phyloP scores from a whole-genome alignment of 192 early-diverging fungal genomes.

The Rhizophagus sp. region DNA sequence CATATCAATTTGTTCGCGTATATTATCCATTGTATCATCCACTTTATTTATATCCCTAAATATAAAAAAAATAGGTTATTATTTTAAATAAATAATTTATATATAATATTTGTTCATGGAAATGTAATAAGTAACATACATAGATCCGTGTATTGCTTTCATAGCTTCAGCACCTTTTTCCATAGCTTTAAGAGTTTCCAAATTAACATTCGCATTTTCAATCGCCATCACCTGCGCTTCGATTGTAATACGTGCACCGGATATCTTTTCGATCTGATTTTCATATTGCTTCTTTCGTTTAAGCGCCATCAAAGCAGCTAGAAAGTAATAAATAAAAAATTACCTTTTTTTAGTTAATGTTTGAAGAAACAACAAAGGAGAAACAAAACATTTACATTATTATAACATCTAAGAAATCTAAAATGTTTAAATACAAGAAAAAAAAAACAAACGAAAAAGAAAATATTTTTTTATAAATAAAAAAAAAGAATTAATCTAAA shows the following conservation, averaged over 20 bases:
- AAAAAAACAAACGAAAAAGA: too few species aligned
- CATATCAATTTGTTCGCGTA: conserved; percentile 96
- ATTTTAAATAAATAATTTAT: too few species aligned
- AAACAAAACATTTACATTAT: not conserved
- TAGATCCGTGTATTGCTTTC: conserved; percentile 87
- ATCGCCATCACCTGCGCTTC: conserved; percentile 95
- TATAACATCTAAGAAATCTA: too few species aligned
- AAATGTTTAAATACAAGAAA: too few species aligned
- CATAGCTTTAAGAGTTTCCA: conserved; percentile 96
- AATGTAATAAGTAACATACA: conserved; percentile 52
- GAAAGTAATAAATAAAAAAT: conserved; percentile 16
- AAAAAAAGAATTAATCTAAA: too few species aligned
- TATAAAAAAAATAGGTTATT: not conserved
- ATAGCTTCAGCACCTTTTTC: conserved; percentile 88
- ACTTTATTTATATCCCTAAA: conserved; percentile 90
- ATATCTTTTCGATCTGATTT: conserved; percentile 83
- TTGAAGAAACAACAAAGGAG: too few species aligned
- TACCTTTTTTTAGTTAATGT: not conserved
- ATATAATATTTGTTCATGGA: too few species aligned
- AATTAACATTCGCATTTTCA: conserved; percentile 93
- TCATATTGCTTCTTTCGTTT: conserved; percentile 92
- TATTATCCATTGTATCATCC: conserved; percentile 94
- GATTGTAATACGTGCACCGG: conserved; percentile 85
- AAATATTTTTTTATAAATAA: too few species aligned
- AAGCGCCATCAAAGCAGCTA: conserved; percentile 89